phyloP scores from a whole-genome alignment of 2,329 filamentous ascomycete genomes.

The Calonectria leucothoes region DNA sequence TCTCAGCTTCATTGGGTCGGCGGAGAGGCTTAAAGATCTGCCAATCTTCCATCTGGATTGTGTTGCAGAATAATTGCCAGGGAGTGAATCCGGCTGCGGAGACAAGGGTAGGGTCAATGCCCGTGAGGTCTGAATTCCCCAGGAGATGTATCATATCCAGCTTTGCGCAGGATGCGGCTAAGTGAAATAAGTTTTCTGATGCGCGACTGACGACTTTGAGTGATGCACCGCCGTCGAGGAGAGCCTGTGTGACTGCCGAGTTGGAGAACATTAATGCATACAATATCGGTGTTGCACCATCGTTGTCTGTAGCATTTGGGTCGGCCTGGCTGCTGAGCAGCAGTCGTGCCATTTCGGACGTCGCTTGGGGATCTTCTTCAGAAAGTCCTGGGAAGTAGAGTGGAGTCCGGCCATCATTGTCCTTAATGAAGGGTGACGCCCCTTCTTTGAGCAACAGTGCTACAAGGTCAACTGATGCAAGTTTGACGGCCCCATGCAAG shows the following conservation, averaged over 20 bases:
- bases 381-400: background rate
- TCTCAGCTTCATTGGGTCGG: no score
- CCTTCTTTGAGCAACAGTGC: background rate
- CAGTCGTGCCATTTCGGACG: background rate
- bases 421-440: fast-evolving
- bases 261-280: fast-evolving
- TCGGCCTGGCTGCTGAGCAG: background rate
- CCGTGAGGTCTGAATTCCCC: background rate
- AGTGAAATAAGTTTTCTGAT: background rate
- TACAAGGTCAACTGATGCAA: background rate
- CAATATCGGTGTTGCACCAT: background rate
- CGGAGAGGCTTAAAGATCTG: no score
- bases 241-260: background rate
- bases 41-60: no score
- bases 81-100: fast-evolving
- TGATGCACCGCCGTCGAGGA: background rate
- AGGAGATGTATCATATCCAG: background rate
- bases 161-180: background rate
- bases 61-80: no score
- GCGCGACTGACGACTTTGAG: background rate
- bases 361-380: background rate
- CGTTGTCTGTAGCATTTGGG: background rate
- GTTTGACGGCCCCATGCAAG: background rate
- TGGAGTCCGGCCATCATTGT: background rate
- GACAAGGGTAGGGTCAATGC: background rate